phyloP scores from a whole-genome alignment of 257 asterid genomes.

The Fraxinus quadrangulata region DNA sequence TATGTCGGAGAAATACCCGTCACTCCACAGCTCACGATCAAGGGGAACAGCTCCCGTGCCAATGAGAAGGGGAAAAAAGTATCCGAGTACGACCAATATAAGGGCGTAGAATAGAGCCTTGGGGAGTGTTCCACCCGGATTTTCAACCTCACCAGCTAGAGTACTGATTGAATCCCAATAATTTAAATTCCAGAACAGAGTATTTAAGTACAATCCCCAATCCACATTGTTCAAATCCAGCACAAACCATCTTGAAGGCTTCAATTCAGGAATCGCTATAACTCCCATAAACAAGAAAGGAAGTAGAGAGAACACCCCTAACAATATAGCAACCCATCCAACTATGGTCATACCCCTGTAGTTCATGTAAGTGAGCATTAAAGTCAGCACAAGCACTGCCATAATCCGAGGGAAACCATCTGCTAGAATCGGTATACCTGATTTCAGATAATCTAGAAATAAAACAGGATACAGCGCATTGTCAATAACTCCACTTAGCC shows the following conservation, averaged over 20 bases:
- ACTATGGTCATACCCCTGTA: conserved; percentile 64
- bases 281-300: conserved; percentile 67
- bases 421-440: conserved; percentile 47
- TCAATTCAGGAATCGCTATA: conserved; percentile 48
- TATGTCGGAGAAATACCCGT: conserved; percentile 65
- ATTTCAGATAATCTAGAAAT: conserved; percentile 64
- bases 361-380: conserved; percentile 55
- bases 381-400: conserved; percentile 39
- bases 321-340: conserved; percentile 58
- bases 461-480: conserved; percentile 68
- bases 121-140: conserved; percentile 59
- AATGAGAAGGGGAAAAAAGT: conserved; percentile 57
- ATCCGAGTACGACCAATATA: conserved; percentile 52
- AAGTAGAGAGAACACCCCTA: conserved; percentile 53
- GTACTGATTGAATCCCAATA: conserved; percentile 74
- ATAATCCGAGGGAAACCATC: conserved; percentile 47
- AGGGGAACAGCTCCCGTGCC: conserved; percentile 65
- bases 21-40: conserved; percentile 57
- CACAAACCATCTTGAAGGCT: conserved; percentile 65
- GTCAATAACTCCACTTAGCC: conserved; percentile 72
- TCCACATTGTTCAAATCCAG: conserved; percentile 49
- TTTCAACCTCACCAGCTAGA: conserved; percentile 64
- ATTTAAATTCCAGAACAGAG: conserved; percentile 72
- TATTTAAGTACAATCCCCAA: conserved; percentile 61
- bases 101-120: conserved; percentile 62